Conservation (phyloP, 176 grass and related monocot species). For the Musa itinerans region DNA sequence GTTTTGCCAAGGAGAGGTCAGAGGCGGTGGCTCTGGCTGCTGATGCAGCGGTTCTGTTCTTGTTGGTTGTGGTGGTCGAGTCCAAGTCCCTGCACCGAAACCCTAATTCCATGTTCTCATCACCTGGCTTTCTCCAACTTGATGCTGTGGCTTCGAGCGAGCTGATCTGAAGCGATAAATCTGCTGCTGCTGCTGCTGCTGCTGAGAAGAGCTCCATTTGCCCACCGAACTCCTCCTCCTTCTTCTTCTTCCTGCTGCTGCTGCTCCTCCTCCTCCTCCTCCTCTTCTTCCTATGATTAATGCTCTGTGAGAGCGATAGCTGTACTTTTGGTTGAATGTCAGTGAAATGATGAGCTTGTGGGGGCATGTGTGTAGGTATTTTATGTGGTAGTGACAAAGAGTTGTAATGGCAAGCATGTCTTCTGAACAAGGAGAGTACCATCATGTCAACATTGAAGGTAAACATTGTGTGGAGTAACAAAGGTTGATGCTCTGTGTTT, state of each 20-base stretch:
- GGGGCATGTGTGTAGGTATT: conserved; percentile 5
- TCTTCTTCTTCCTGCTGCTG: background rate
- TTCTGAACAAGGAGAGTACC: background rate
- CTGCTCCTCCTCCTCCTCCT: background rate
- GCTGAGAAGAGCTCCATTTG: conserved; percentile 71
- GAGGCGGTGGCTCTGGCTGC: conserved; percentile 11
- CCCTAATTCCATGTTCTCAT: conserved; percentile 41
- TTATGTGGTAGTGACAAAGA: conserved; percentile 20
- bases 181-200: conserved; percentile 22
- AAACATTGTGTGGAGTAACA: background rate
- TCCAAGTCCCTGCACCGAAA: conserved; percentile 61
- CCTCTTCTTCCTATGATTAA: background rate
- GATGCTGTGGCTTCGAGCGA: conserved; percentile 37
- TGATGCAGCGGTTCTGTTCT: background rate
- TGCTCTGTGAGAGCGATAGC: too few relatives aligned
- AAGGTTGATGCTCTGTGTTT: background rate
- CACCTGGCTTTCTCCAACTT: background rate
- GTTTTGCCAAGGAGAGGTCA: background rate
- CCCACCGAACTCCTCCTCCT: background rate
- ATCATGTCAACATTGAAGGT: background rate
- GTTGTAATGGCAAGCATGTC: background rate
- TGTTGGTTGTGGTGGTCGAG: conserved; percentile 1
- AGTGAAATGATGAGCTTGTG: conserved; percentile 17
- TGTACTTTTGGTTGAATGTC: background rate
- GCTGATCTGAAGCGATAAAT: conserved; percentile 76